These are phyloP conservation scores for Funneliformis mosseae DNA, from an alignment of 192 early-diverging fungal genomes.

Conservation along the genomic window DNA sequence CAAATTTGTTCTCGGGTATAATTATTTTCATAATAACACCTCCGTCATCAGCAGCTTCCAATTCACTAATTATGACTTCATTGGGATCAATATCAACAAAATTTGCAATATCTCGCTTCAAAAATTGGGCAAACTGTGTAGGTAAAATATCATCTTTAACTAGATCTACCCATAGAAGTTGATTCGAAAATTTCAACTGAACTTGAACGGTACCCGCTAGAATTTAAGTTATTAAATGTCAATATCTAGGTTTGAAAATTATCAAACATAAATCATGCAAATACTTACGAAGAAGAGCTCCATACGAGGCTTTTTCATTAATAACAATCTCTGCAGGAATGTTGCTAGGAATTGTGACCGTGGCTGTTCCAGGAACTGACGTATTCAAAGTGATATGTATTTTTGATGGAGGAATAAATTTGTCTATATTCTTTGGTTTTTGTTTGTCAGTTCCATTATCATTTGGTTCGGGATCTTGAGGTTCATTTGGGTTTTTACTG, in stretches of 20 bases:
- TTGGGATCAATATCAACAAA: background rate
- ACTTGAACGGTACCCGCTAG: background rate
- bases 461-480: background rate
- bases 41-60: background rate
- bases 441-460: background rate
- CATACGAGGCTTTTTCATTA: background rate
- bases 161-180: slow-evolving; percentile 7
- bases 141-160: background rate
- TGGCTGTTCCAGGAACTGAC: background rate
- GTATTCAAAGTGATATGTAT: background rate
- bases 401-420: background rate
- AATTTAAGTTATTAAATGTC: background rate
- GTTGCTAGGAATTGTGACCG: background rate
- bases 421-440: background rate
- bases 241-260: too few relatives aligned
- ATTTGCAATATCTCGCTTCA: background rate
- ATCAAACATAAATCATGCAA: background rate
- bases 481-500: background rate
- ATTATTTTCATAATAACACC: background rate
- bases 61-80: background rate
- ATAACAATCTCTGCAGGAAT: background rate
- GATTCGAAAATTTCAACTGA: background rate
- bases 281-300: background rate
- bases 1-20: background rate
- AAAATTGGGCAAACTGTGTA: slow-evolving; percentile 3